Evolutionary conservation across 225 moss, liverwort and hornwort species (phyloP), one percentile per base, ranked within the genome.

Genomic region (Marchantia paleacea): DNA sequence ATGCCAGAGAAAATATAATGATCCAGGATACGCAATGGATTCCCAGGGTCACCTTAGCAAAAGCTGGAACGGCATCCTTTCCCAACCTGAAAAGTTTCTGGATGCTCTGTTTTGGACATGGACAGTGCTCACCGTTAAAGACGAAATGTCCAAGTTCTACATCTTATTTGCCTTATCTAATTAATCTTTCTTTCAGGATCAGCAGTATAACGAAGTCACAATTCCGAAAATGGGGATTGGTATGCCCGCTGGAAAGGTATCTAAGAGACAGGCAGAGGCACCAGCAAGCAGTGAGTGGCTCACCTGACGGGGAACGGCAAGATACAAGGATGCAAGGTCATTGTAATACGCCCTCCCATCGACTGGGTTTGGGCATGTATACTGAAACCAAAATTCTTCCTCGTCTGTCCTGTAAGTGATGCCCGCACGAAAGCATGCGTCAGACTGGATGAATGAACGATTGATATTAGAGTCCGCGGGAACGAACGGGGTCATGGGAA

Each of bases 291-390:
- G 50, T 50, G 25, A 3, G 55, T 55, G 18, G 18, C 55, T 69
- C n/a, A 94, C 94, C 92, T 92, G 86, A 84, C 91, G 93, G 61
- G 93, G 94, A 78, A 93, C 89, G 29, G 82, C 90, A 80, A 95
- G 91, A 83, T 86, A 93, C 78, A 95, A 82, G 28, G 90, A 85
- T 52, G 91, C 94, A 73, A 95, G 88, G 70, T 95, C 94, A 78
- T 95, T 95, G 82, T 95, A 95, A 81, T 86, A 86, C 82, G 90
- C 89, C 63, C 77, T 80, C 24, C 81, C 85, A n/a, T 31, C 83
- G 71, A 90, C 90, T 51, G 82, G 61, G 75, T 86, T 83, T 57
- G 89, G 89, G 80, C 94, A 95, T 18, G 90, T 89, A 65, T 85
- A 95, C 28, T 85, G 88, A 53, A 95, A 93, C 91, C 91, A 95